Evolutionary conservation across 441 rosid genomes (phyloP).

Genomic region (Flueggea neowawraea): DNA sequence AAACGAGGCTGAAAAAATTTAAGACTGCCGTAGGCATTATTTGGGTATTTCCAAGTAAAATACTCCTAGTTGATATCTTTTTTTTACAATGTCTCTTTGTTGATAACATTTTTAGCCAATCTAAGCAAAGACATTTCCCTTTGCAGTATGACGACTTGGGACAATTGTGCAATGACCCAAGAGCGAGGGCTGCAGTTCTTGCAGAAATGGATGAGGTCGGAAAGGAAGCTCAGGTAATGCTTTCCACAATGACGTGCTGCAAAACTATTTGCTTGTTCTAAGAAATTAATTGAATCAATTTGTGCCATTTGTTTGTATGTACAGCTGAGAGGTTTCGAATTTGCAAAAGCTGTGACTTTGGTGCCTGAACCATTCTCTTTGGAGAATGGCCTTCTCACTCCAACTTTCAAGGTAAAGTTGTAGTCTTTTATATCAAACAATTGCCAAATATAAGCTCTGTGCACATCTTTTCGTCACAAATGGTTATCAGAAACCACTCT

Average conservation of each 20-base stretch:
- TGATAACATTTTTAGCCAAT: neutral
- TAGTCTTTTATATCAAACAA: constrained; percentile 2
- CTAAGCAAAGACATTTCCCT: constrained; percentile 3
- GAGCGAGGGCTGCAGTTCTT: constrained; percentile 68
- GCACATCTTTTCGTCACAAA: neutral
- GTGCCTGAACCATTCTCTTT: constrained; percentile 74
- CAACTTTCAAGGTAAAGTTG: constrained; percentile 83
- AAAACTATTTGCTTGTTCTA: neutral
- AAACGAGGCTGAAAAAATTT: too few relatives aligned
- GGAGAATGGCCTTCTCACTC: constrained; percentile 88
- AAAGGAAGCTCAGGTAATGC: constrained; percentile 78
- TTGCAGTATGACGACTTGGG: constrained; percentile 57
- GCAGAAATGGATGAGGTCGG: constrained; percentile 82
- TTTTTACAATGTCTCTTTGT: neutral
- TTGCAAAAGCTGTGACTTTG: constrained; percentile 85
- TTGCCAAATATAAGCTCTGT: neutral
- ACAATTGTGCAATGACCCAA: constrained; percentile 74
- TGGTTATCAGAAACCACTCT: neutral
- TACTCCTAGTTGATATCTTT: too few relatives aligned
- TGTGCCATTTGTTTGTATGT: neutral
- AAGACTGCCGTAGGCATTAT: too few relatives aligned
- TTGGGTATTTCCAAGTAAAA: too few relatives aligned
- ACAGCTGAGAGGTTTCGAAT: constrained; percentile 99
- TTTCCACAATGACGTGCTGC: neutral
- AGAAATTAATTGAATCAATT: too few relatives aligned